These are phyloP conservation scores for Calonectria hawksworthii DNA, from an alignment of 2,329 filamentous ascomycete species.

Conservation along the genomic window DNA sequence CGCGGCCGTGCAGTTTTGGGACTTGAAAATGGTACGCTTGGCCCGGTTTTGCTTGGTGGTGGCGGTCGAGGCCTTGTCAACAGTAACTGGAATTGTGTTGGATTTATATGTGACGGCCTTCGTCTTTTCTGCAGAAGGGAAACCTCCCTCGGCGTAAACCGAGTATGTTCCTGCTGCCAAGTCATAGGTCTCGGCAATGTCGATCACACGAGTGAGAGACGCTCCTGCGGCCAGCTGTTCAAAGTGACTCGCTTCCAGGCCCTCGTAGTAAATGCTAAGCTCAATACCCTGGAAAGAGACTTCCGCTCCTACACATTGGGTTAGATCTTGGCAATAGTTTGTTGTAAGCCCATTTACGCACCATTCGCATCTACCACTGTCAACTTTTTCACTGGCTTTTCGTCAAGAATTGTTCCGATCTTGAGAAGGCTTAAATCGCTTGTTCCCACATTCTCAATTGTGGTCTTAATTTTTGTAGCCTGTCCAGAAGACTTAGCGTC, in stretches of 20 bases:
- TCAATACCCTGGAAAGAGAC: conserved; percentile 30
- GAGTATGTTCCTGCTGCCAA: conserved; percentile 30
- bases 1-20: conserved; percentile 16
- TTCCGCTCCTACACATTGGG: background rate
- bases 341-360: background rate
- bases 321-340: background rate
- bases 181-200: conserved; percentile 26
- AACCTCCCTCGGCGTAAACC: conserved; percentile 25
- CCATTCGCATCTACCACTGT: conserved; percentile 18
- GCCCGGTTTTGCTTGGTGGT: conserved; percentile 6
- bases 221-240: conserved; percentile 19
- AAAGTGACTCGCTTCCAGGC: conserved; percentile 22
- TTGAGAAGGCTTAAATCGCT: background rate
- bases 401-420: conserved; percentile 30
- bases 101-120: conserved; percentile 24
- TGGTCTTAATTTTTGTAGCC: background rate
- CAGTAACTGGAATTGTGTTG: conserved; percentile 6
- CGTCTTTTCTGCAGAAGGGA: background rate
- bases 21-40: conserved; percentile 22
- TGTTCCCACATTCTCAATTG: background rate
- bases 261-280: conserved; percentile 33
- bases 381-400: conserved; percentile 32
- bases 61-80: conserved; percentile 23
- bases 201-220: conserved; percentile 23
- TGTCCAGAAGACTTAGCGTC: background rate